Evolutionary conservation across 768 basidiomycete species (phyloP).

Genomic region (Leucocoprinus birnbaumii): DNA sequence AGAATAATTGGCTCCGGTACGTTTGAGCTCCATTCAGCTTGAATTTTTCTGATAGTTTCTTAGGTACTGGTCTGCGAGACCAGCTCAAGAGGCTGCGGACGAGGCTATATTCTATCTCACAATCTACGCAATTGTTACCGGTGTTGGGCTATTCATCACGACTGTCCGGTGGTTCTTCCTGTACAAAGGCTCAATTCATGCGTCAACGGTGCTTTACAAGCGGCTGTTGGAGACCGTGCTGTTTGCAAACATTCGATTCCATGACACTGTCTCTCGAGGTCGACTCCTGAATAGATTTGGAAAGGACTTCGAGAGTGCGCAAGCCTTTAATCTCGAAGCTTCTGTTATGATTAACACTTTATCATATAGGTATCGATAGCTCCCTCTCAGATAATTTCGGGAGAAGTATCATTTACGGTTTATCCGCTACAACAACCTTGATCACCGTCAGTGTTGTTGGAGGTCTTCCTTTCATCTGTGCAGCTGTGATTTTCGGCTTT

Average conservation of each 20-base stretch:
- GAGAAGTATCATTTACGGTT: slow-evolving; percentile 64
- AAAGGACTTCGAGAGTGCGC: slow-evolving; percentile 79
- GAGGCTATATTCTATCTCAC: slow-evolving; percentile 61
- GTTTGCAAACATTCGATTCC: slow-evolving; percentile 89
- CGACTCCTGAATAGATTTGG: slow-evolving; percentile 82
- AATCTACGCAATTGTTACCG: slow-evolving; percentile 58
- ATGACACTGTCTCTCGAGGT: slow-evolving; percentile 88
- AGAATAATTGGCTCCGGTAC: slow-evolving; percentile 70
- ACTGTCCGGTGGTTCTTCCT: slow-evolving; percentile 71
- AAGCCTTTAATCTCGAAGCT: background rate
- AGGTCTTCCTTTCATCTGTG: slow-evolving; percentile 70
- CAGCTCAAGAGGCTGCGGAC: slow-evolving; percentile 35
- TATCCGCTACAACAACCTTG: slow-evolving; percentile 72
- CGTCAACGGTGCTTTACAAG: slow-evolving; percentile 75
- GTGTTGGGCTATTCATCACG: slow-evolving; percentile 43
- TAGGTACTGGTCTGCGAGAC: slow-evolving; percentile 57
- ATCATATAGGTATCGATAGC: slow-evolving; percentile 68
- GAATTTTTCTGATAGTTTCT: background rate
- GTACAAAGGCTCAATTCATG: slow-evolving; percentile 81
- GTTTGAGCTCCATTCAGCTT: background rate
- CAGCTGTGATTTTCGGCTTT: slow-evolving; percentile 48
- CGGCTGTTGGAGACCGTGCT: slow-evolving; percentile 74
- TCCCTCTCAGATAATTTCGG: slow-evolving; percentile 83
- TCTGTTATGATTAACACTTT: background rate
- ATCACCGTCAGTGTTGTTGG: slow-evolving; percentile 77